phyloP scores from a whole-genome alignment of 2,329 filamentous ascomycete species.

The Colletotrichum sp. region DNA sequence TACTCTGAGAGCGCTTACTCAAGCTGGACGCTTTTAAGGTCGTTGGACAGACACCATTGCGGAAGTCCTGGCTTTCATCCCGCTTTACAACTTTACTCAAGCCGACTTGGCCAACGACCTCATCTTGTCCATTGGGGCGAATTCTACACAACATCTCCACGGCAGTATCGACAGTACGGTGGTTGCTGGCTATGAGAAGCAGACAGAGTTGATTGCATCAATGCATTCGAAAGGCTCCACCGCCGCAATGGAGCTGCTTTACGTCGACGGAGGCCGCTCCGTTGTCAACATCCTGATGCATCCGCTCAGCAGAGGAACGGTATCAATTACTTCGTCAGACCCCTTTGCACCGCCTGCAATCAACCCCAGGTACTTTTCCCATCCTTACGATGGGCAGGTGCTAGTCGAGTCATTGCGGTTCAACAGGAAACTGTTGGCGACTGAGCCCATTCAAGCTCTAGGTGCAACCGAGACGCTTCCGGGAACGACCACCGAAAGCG shows the following conservation, averaged over 20 bases:
- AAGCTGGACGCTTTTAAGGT: conserved; percentile 9
- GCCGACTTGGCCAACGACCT: conserved; percentile 12
- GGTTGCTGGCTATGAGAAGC: conserved; percentile 37
- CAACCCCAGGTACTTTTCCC: conserved; percentile 8
- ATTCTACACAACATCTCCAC: conserved; percentile 35
- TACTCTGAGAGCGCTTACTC: neutral
- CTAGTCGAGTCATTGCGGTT: conserved; percentile 20
- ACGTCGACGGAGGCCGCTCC: conserved; percentile 31
- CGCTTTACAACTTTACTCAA: conserved; percentile 29
- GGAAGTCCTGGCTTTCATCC: conserved; percentile 3
- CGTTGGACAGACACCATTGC: conserved; percentile 32
- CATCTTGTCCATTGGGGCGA: conserved; percentile 28
- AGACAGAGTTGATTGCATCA: conserved; percentile 32
- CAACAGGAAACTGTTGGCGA: neutral
- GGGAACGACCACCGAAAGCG: conserved; percentile 19
- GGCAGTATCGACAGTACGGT: conserved; percentile 34
- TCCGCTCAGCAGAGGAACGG: conserved; percentile 41
- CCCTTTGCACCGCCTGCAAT: conserved; percentile 26
- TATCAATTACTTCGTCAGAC: conserved; percentile 37
- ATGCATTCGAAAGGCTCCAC: conserved; percentile 29
- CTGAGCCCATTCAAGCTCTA: conserved; percentile 3
- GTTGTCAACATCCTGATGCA: conserved; percentile 36
- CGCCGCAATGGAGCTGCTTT: conserved; percentile 32
- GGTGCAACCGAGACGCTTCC: conserved; percentile 20
- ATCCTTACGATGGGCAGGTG: neutral